Evolutionary conservation across 2,329 filamentous ascomycete species (phyloP).

Genomic region (Penicillium hordei): DNA sequence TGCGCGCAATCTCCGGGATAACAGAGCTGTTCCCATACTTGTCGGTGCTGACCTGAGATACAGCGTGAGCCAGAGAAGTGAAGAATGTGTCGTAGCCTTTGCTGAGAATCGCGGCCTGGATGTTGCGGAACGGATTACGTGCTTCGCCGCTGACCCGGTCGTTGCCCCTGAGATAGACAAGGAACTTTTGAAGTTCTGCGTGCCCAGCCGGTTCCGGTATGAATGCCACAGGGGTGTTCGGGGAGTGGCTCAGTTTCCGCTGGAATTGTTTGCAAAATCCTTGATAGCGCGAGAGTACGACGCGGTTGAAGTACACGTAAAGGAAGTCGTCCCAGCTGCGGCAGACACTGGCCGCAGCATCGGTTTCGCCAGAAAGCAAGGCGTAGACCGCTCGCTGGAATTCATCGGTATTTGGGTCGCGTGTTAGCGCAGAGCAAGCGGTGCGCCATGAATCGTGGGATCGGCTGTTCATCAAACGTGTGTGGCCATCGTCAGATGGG

Average conservation of each 20-base stretch:
- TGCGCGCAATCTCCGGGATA: conserved; percentile 49
- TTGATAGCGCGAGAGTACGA: conserved; percentile 77
- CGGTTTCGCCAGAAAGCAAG: conserved; percentile 79
- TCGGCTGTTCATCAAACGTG: conserved; percentile 45
- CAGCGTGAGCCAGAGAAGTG: conserved; percentile 41
- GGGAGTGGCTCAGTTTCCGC: conserved; percentile 52
- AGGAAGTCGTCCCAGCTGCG: conserved; percentile 81
- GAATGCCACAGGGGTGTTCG: conserved; percentile 55
- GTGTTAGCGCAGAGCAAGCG: conserved; percentile 49
- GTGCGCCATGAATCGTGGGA: conserved; percentile 41
- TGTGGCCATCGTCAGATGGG: conserved; percentile 38
- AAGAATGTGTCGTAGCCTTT: conserved; percentile 46
- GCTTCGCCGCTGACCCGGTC: conserved; percentile 40
- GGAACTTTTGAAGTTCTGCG: conserved; percentile 39
- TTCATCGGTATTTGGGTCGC: conserved; percentile 65
- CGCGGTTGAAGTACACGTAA: conserved; percentile 84
- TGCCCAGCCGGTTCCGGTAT: conserved; percentile 56
- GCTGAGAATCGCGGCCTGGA: conserved; percentile 46
- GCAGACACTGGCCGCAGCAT: conserved; percentile 74
- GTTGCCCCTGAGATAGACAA: conserved; percentile 38
- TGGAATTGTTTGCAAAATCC: conserved; percentile 55
- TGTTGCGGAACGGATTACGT: conserved; percentile 46
- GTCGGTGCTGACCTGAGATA: conserved; percentile 36
- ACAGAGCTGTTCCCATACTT: conserved; percentile 30
- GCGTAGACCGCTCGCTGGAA: conserved; percentile 91